A percentile compares a stretch with the other conserved stretches of the same genome.
phyloP scores from a whole-genome alignment of 2,329 filamentous ascomycete species.

The Cadophora luteo-olivacea region DNA sequence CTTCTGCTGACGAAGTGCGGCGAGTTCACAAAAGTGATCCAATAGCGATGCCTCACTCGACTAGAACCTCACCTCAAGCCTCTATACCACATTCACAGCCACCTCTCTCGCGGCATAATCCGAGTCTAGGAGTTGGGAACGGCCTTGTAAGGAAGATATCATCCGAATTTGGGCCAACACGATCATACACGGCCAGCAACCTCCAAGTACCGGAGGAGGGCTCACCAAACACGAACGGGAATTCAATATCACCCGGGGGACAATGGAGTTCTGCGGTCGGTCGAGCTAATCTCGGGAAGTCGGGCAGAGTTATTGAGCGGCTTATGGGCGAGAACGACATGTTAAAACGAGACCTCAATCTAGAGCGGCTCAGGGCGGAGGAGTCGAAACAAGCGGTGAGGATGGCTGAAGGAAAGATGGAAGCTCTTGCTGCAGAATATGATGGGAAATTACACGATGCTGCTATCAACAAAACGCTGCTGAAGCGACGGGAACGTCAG shows the following conservation, averaged over 20 bases:
- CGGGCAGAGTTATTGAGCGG: constrained; percentile 79
- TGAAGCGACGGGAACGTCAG: constrained; percentile 77
- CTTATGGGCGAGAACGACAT: constrained; percentile 82
- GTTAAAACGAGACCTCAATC: constrained; percentile 74
- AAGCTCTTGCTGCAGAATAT: constrained; percentile 70
- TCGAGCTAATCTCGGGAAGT: constrained; percentile 75
- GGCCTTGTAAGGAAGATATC: constrained; percentile 40
- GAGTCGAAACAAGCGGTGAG: constrained; percentile 74
- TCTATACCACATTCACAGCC: constrained; percentile 31
- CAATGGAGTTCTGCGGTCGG: constrained; percentile 72
- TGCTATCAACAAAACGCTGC: constrained; percentile 72
- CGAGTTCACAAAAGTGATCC: constrained; percentile 32
- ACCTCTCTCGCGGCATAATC: constrained; percentile 37
- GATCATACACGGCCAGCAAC: constrained; percentile 33
- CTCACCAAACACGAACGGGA: constrained; percentile 17
- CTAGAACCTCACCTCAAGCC: constrained; percentile 29
- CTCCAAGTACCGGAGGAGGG: constrained; percentile 16
- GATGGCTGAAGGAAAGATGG: constrained; percentile 74
- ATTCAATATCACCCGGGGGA: constrained; percentile 24
- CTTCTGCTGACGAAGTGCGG: constrained; percentile 25
- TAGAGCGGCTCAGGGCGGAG: constrained; percentile 69
- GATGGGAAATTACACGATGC: constrained; percentile 73
- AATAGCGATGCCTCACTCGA: constrained; percentile 33
- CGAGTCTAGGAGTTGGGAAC: constrained; percentile 28
- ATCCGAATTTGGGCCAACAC: constrained; percentile 42